Conservation (phyloP, 202 grass and related monocot species). For the Saccharum hybrid region DNA sequence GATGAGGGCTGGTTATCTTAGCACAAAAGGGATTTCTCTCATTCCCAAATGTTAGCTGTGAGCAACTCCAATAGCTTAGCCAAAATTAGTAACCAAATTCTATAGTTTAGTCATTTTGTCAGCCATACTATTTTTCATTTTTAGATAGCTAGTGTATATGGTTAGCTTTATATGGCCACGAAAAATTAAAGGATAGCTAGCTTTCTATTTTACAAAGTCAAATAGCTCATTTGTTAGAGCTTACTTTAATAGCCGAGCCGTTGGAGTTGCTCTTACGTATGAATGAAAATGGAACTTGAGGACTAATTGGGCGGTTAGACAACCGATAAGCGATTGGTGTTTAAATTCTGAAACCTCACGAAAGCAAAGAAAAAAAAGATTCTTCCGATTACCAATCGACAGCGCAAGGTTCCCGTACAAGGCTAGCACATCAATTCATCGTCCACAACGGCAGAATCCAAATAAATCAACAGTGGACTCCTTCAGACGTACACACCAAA, state of each 20-base stretch:
- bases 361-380: slow-evolving; percentile 6
- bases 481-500: background rate
- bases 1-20: background rate
- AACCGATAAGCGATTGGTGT: background rate
- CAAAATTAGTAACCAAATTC: no score
- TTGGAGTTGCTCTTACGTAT: background rate
- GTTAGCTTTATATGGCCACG: no score
- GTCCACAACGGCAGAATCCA: background rate
- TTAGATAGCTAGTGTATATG: no score
- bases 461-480: slow-evolving; percentile 2
- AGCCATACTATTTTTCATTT: no score
- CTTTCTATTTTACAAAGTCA: no score
- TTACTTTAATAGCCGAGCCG: no score
- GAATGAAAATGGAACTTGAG: background rate
- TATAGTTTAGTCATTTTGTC: no score
- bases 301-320: background rate
- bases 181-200: no score
- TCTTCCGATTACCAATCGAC: background rate
- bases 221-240: no score
- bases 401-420: background rate
- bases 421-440: background rate
- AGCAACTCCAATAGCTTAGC: background rate
- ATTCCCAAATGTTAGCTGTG: background rate
- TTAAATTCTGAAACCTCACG: slow-evolving; percentile 14
- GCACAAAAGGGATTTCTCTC: background rate